Base-by-base conservation (phyloP, 129 eudicot genomes). In the Erigeron canadensis region DNA sequence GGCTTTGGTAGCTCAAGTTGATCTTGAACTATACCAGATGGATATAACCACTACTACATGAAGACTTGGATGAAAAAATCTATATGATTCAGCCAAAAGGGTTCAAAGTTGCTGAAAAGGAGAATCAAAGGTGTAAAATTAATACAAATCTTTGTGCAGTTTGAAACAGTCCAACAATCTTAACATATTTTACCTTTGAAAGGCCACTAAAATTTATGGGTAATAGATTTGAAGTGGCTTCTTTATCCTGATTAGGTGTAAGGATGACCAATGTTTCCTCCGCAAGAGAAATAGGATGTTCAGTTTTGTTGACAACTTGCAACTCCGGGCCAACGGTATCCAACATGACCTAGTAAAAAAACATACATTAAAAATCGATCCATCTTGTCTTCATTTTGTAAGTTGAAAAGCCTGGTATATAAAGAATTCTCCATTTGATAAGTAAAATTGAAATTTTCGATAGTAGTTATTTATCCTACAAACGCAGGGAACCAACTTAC, bases 261-360 rank as follows among this genome's bases (percentile, higher is more conserved):
- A 91, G 84, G 38, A 77, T 42, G 60, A 91, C 87, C 13, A 84
- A 53, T 48, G 90, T 67, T 61, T 84, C 90, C 41, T 80, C 93
- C 69, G 82, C 68, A 13, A 88, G 90, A 69, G 86, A 76, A 65
- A 91, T 88, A 46, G 96, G 90, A 47, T 28, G 81, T 63, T 84
- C 87, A 7, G 85, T 75, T 79, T 80, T 91, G 75, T 91, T 91
- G 71, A 88, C 86, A 66, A 91, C 91, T 77, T 86, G 90, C 82
- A 91, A 69, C 75, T 91, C 97, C 2, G 96, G 97, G 56, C 96
- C 97, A 61, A 78, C 88, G 23, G 97, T 91, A 71, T 91, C 97
- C 53, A 88, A 81, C 96, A 88, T 86, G 43, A 91, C 92, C 97
- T 86, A 80, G 45, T 59, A 69, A 65, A 59, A 77, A 60, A 44